These are phyloP conservation scores for Ajuga chamaepitys DNA, from an alignment of 257 asterid species.

Conservation along the genomic window DNA sequence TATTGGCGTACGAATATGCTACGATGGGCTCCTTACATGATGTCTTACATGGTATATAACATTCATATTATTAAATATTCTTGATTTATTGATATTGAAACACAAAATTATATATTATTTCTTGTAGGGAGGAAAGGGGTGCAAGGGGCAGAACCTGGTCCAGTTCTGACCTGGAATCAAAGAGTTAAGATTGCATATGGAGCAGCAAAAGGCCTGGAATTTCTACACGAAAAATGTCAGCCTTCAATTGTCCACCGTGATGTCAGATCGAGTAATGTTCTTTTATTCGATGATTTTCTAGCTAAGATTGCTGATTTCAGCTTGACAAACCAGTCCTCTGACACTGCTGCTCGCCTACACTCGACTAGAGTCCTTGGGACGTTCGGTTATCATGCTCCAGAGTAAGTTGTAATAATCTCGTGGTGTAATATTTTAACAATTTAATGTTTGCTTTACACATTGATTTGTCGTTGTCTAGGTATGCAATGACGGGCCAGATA, in stretches of 20 bases:
- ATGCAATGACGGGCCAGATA: slow-evolving; percentile 89
- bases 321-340: slow-evolving; percentile 80
- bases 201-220: slow-evolving; percentile 89
- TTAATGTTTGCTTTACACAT: neutral
- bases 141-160: slow-evolving; percentile 95
- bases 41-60: slow-evolving; percentile 60
- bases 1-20: slow-evolving; percentile 73
- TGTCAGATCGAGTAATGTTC: slow-evolving; percentile 85
- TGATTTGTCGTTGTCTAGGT: slow-evolving; percentile 22
- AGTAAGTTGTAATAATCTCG: slow-evolving; percentile 28
- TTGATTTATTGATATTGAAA: too few relatives aligned
- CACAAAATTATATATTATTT: too few relatives aligned
- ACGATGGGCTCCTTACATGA: slow-evolving; percentile 78
- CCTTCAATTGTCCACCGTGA: slow-evolving; percentile 87
- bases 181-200: slow-evolving; percentile 87
- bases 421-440: neutral
- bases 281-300: slow-evolving; percentile 70
- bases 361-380: slow-evolving; percentile 91
- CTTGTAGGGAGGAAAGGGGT: slow-evolving; percentile 76
- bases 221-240: slow-evolving; percentile 82
- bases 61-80: too few relatives aligned
- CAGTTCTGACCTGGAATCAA: slow-evolving; percentile 71
- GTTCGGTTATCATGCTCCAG: slow-evolving; percentile 92
- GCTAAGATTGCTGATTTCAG: slow-evolving; percentile 79
- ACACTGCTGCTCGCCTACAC: slow-evolving; percentile 90